Evolutionary conservation across 805 yeast species (phyloP).

Genomic region (Wickerhamomyces bovis): DNA sequence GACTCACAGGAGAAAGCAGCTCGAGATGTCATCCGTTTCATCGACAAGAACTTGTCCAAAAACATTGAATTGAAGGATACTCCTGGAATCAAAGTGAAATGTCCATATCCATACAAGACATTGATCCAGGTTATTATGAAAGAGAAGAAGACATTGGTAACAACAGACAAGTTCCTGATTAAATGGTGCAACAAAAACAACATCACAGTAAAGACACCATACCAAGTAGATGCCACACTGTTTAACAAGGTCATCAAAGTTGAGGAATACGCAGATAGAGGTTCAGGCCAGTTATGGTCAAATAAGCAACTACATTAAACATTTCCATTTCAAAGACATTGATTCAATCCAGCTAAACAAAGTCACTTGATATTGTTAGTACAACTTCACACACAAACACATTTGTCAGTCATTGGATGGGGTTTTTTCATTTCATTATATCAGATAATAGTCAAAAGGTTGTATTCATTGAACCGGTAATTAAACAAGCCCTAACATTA

Average conservation of each 20-base stretch:
- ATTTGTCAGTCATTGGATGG: background rate
- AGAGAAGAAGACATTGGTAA: background rate
- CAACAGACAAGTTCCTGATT: background rate
- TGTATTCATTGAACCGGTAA: slow-evolving; percentile 72
- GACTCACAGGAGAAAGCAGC: background rate
- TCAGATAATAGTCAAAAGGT: slow-evolving; percentile 63
- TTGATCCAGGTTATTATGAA: background rate
- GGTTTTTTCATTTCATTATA: slow-evolving; percentile 32
- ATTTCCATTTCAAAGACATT: too few species aligned
- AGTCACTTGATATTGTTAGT: too few species aligned
- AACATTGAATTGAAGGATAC: background rate
- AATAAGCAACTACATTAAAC: too few species aligned
- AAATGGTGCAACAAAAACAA: background rate
- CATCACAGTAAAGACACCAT: background rate
- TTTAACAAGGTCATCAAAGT: background rate
- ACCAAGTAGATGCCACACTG: background rate
- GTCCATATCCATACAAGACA: background rate
- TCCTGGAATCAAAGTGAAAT: background rate
- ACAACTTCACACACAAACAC: background rate
- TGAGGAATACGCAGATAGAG: background rate
- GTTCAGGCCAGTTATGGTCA: background rate
- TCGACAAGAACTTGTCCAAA: background rate
- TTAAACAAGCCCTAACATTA: slow-evolving; percentile 69
- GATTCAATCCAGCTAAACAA: too few species aligned
- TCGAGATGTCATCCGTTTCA: background rate